phyloP scores from a whole-genome alignment of 1,284 basidiomycete species.

The Lignosus rhinocerotis region DNA sequence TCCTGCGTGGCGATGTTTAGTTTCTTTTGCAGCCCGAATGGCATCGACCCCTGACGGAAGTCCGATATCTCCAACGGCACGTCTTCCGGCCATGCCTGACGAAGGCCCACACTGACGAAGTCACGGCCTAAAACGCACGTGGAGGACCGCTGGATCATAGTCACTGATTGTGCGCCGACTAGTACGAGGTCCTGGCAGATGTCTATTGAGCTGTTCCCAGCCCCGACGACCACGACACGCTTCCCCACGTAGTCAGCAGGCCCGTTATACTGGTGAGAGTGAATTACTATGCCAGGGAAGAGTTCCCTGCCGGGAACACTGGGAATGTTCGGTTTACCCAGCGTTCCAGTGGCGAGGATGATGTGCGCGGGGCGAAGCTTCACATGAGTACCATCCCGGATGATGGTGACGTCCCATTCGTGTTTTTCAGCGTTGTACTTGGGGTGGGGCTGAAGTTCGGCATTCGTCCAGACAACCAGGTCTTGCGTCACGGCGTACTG shows the following conservation, averaged over 20 bases:
- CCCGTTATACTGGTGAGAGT: constrained; percentile 42
- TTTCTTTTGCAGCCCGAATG: constrained; percentile 39
- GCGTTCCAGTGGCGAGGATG: constrained; percentile 60
- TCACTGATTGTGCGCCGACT: constrained; percentile 36
- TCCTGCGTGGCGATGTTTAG: constrained; percentile 25
- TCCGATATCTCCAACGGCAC: constrained; percentile 46
- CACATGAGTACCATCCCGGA: constrained; percentile 40
- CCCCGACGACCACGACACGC: constrained; percentile 52
- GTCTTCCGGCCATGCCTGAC: constrained; percentile 39
- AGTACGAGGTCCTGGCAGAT: constrained; percentile 46
- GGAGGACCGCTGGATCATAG: constrained; percentile 35
- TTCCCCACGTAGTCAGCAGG: constrained; percentile 45
- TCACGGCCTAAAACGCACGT: constrained; percentile 31
- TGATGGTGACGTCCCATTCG: constrained; percentile 53
- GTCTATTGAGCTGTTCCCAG: constrained; percentile 48
- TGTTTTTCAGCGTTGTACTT: constrained; percentile 39
- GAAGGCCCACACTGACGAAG: constrained; percentile 28
- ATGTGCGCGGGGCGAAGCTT: constrained; percentile 53
- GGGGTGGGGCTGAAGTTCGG: constrained; percentile 39
- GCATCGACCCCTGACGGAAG: constrained; percentile 42
- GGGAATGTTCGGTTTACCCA: constrained; percentile 47
- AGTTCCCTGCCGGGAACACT: constrained; percentile 38
- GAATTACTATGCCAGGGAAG: constrained; percentile 44
- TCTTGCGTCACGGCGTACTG: constrained; percentile 62
- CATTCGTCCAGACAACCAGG: constrained; percentile 62